Evolutionary conservation across 2,329 filamentous ascomycete species (phyloP).

Genomic region (Claviceps citrina): DNA sequence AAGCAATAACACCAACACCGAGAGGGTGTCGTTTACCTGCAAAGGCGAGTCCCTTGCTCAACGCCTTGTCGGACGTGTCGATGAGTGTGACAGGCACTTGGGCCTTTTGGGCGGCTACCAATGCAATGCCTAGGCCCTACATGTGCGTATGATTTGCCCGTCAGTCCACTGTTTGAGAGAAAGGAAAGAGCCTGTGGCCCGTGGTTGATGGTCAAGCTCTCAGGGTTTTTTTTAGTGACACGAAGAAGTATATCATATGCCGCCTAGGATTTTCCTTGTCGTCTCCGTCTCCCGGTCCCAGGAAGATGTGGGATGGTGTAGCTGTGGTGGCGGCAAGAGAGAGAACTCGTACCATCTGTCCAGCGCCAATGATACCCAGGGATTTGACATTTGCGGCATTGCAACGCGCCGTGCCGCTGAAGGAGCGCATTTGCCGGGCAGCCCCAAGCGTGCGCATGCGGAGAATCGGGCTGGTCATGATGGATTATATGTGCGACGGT

Average conservation of each 20-base stretch:
- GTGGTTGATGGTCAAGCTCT: neutral
- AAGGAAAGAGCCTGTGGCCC: neutral
- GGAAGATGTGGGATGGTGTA: no score
- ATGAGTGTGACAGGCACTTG: slow-evolving; percentile 72
- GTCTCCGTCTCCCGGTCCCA: neutral
- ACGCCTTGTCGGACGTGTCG: slow-evolving; percentile 66
- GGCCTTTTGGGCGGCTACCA: slow-evolving; percentile 78
- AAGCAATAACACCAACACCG: neutral
- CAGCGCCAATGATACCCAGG: slow-evolving; percentile 82
- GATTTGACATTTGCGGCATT: slow-evolving; percentile 62
- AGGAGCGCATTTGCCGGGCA: slow-evolving; percentile 35
- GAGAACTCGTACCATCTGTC: slow-evolving; percentile 64
- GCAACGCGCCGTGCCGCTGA: slow-evolving; percentile 51
- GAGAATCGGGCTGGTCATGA: slow-evolving; percentile 26
- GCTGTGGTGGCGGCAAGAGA: slow-evolving; percentile 7
- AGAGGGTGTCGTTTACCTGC: slow-evolving; percentile 40
- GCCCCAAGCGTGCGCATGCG: slow-evolving; percentile 21
- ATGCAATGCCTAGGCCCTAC: slow-evolving; percentile 85
- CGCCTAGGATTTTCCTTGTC: no score
- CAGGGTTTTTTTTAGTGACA: no score
- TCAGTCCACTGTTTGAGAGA: slow-evolving; percentile 1
- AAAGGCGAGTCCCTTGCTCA: slow-evolving; percentile 82
- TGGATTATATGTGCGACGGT: slow-evolving; percentile 7
- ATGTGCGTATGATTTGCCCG: neutral
- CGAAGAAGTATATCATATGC: no score